phyloP scores from a whole-genome alignment of 148 eudicot species.

The Persicaria maculosa region DNA sequence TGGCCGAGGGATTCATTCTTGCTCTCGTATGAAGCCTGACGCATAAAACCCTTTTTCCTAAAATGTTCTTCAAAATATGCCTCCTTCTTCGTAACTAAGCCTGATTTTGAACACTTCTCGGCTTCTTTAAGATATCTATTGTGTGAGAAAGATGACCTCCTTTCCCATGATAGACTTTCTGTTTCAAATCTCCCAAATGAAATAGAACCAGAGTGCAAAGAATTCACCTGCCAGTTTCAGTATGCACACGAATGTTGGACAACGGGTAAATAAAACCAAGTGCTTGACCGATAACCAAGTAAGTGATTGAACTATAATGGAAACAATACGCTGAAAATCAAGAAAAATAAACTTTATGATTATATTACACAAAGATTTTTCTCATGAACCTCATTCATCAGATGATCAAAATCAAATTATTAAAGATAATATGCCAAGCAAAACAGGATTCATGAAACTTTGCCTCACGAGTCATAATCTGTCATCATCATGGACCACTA shows the following conservation, averaged over 20 bases:
- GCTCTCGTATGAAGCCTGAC: constrained; percentile 35
- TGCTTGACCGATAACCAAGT: background rate
- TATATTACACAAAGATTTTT: background rate
- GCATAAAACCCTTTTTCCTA: constrained; percentile 45
- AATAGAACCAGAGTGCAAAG: constrained; percentile 62
- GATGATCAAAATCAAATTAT: constrained; percentile 2
- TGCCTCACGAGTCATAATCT: background rate
- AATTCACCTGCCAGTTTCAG: constrained; percentile 35
- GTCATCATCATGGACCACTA: background rate
- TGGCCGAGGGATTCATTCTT: constrained; percentile 30
- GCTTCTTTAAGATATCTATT: constrained; percentile 74
- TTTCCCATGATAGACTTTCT: constrained; percentile 69
- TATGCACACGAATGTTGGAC: background rate
- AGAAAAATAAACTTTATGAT: background rate
- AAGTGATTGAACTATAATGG: background rate
- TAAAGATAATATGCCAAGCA: background rate
- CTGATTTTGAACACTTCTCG: constrained; percentile 63
- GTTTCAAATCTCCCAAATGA: constrained; percentile 76
- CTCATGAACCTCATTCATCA: background rate
- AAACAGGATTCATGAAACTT: background rate
- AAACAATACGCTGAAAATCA: background rate
- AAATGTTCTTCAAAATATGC: constrained; percentile 77
- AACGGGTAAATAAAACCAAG: background rate
- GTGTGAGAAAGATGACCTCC: constrained; percentile 72
- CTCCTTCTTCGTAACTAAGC: constrained; percentile 69